Evolutionary conservation across 257 asterid genomes (phyloP).

Genomic region (Asclepias syriaca): DNA sequence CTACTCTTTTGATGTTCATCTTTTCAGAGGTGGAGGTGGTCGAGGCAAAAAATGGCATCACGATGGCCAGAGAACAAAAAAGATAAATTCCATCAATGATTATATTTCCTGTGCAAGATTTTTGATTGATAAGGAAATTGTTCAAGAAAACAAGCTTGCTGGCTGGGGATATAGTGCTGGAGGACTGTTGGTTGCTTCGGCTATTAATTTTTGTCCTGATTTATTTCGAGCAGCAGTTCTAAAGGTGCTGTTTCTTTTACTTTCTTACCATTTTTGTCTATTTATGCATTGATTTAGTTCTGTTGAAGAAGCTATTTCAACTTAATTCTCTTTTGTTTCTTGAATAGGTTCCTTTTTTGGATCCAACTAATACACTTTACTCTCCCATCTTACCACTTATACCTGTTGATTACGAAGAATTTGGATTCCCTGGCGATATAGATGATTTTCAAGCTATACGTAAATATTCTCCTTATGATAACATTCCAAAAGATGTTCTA

Average conservation of each 20-base stretch:
- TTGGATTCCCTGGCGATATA: conserved; percentile 85
- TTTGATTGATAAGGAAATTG: conserved; percentile 60
- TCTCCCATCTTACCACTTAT: conserved; percentile 70
- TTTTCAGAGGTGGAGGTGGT: conserved; percentile 95
- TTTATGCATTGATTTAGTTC: neutral
- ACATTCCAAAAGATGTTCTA: conserved; percentile 48
- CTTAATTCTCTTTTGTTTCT: conserved; percentile 4
- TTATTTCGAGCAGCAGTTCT: conserved; percentile 84
- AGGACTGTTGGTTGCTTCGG: conserved; percentile 89
- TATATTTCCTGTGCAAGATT: conserved; percentile 80
- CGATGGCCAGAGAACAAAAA: conserved; percentile 70
- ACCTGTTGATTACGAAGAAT: conserved; percentile 85
- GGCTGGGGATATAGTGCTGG: conserved; percentile 99
- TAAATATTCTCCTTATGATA: conserved; percentile 85
- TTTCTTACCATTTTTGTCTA: neutral
- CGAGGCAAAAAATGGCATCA: conserved; percentile 68
- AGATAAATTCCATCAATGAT: conserved; percentile 66
- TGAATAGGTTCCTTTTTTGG: conserved; percentile 78
- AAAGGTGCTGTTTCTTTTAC: conserved; percentile 47
- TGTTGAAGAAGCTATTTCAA: neutral
- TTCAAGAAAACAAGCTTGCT: conserved; percentile 72
- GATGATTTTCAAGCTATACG: conserved; percentile 84
- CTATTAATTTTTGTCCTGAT: conserved; percentile 67
- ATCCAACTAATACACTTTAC: conserved; percentile 78
- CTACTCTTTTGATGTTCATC: conserved; percentile 21